phyloP scores from a whole-genome alignment of 345 rosid species.

The Populus tremula region DNA sequence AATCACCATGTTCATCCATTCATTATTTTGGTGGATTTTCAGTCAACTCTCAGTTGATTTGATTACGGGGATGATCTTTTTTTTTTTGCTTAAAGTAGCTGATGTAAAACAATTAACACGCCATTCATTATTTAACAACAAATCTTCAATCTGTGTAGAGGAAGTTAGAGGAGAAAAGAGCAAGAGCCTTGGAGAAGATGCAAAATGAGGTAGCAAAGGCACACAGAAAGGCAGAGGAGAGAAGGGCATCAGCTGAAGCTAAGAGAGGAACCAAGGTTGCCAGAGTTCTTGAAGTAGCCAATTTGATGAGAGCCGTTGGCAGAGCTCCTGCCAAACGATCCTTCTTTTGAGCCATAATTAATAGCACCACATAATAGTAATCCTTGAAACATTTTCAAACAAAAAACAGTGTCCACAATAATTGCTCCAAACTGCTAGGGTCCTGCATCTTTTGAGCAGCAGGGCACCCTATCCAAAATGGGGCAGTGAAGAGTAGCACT shows the following conservation, averaged over 20 bases:
- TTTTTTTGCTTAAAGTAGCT: not conserved
- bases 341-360: slow-evolving; percentile 43
- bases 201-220: slow-evolving; percentile 83
- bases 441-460: slow-evolving; percentile 13
- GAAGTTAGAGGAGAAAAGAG: slow-evolving; percentile 90
- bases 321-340: slow-evolving; percentile 80
- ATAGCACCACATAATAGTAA: no score
- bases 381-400: not conserved
- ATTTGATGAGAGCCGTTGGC: slow-evolving; percentile 92
- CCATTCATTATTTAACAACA: not conserved
- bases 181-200: slow-evolving; percentile 81
- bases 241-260: slow-evolving; percentile 80
- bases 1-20: not conserved
- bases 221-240: slow-evolving; percentile 83
- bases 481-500: slow-evolving; percentile 8
- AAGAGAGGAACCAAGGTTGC: slow-evolving; percentile 81
- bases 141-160: slow-evolving; percentile 45
- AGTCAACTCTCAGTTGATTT: not conserved
- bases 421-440: not conserved
- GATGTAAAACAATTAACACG: not conserved
- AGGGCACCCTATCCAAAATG: slow-evolving; percentile 7
- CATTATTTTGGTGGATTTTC: not conserved
- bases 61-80: not conserved
- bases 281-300: slow-evolving; percentile 65
- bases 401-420: not conserved